Conservation (phyloP, 371 early-diverging fungal genomes). For the Catenaria anguillulae region DNA sequence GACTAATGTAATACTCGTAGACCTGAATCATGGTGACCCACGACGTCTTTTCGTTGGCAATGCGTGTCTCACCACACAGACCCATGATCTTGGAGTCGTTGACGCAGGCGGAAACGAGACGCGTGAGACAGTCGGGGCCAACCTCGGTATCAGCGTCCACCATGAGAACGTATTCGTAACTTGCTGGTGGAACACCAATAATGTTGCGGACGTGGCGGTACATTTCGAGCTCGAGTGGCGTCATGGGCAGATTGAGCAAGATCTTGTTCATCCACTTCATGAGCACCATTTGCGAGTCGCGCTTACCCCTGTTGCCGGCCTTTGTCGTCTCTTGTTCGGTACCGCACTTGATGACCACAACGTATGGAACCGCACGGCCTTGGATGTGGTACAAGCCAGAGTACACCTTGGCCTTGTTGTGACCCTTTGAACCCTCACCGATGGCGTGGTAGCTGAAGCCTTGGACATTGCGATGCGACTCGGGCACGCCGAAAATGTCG, state of each 20-base stretch:
- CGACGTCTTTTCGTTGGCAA: slow-evolving; percentile 72
- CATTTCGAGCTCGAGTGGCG: slow-evolving; percentile 80
- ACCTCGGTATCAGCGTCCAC: slow-evolving; percentile 94
- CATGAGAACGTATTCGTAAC: slow-evolving; percentile 87
- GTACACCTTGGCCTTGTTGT: slow-evolving; percentile 45
- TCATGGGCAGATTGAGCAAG: slow-evolving; percentile 45
- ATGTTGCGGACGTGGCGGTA: slow-evolving; percentile 79
- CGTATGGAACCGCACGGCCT: slow-evolving; percentile 65
- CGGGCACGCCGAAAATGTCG: slow-evolving; percentile 52
- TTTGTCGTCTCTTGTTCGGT: slow-evolving; percentile 43
- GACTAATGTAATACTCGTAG: slow-evolving; percentile 52
- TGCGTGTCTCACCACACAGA: slow-evolving; percentile 80
- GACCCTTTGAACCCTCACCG: slow-evolving; percentile 45
- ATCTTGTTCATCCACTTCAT: slow-evolving; percentile 65
- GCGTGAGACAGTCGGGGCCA: slow-evolving; percentile 61
- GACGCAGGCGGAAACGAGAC: slow-evolving; percentile 72
- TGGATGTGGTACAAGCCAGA: slow-evolving; percentile 26
- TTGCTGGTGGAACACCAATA: slow-evolving; percentile 68
- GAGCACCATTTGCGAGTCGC: slow-evolving; percentile 67
- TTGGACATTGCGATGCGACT: slow-evolving; percentile 34
- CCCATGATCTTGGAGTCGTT: slow-evolving; percentile 84
- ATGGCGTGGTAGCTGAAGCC: slow-evolving; percentile 42
- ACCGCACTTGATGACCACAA: slow-evolving; percentile 72
- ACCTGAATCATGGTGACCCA: slow-evolving; percentile 98
- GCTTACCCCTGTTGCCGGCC: slow-evolving; percentile 76